Base-by-base conservation (phyloP, 2,329 filamentous ascomycete species). In the Pseudogymnoascus sp. region DNA sequence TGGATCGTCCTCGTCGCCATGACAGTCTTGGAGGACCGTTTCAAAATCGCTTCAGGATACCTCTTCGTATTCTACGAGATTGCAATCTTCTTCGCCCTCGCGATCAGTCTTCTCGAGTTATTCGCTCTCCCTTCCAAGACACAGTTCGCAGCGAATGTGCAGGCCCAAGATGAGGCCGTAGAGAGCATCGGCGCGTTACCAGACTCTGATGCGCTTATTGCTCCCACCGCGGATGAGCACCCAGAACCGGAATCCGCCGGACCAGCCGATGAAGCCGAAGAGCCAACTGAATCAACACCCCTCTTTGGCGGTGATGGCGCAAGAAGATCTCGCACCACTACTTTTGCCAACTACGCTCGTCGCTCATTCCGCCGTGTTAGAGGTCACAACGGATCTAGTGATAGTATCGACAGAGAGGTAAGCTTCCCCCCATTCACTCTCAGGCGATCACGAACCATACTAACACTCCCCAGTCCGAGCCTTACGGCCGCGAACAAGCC, bases 21-120 rank as follows among this genome's bases (percentile, higher is more conserved):
- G 42, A 90, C 91, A 0, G 83, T 96, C 3, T 83, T 87, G n/a
- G 89, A 91, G 67, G 85, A 93, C 71, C 85, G 90, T 19, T 82
- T 86, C 68, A 82, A 88, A 14, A 79, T 95, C 61, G 88, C 84
- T 7, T 86, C 88, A 26, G 88, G 90, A 7, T 99, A 97, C 72
- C 86, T 90, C 66, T 81, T 92, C 56, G 84, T 95, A 4, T 89
- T 96, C 68, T 88, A 92, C 70, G 88, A 95, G 68, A 85, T 87
- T 0, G 86, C 87, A 4, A 79, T 89, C 3, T 96, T 93, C 70
- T 72, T 92, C 6, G 86, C 92, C 0, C 80, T 91, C 0, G 77
- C 91, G 66, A 84, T 96, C 62, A 86, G 87, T 0, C 86, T 96
- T 61, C 74, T 90, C 44, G 95, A 99, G 72, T 80, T 95, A 6